Percentiles rank a stretch among this genome's conserved stretches.
These are phyloP conservation scores for Elsinoe fawcettii DNA, from an alignment of 2,329 filamentous ascomycete species.

Conservation along the genomic window DNA sequence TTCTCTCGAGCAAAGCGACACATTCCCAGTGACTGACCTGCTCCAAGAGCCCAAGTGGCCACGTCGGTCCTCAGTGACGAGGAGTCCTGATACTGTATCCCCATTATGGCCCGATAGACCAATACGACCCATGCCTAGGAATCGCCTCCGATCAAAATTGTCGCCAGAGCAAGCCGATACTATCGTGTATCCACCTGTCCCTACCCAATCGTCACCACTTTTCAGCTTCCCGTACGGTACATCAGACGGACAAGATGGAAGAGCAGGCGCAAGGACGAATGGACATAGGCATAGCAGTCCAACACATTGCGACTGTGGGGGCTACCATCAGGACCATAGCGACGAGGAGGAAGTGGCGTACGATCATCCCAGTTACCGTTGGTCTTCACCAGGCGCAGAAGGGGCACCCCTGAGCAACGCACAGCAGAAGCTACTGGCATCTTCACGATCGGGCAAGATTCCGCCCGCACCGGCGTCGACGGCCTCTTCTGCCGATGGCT, in stretches of 20 bases:
- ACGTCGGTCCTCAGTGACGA: conserved; percentile 19
- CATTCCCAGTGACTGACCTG: neutral
- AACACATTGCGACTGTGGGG: conserved; percentile 38
- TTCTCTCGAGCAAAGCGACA: neutral
- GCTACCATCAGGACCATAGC: conserved; percentile 47
- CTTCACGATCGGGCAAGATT: conserved; percentile 29
- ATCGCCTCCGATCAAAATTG: conserved; percentile 76
- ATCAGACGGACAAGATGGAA: conserved; percentile 23
- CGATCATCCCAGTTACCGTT: conserved; percentile 33
- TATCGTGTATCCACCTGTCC: conserved; percentile 73
- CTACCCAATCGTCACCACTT: conserved; percentile 61
- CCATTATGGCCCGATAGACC: conserved; percentile 80
- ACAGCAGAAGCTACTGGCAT: conserved; percentile 30
- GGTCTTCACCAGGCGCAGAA: conserved; percentile 33
- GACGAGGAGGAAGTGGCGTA: conserved; percentile 48
- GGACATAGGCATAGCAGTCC: conserved; percentile 16
- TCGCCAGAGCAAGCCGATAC: conserved; percentile 76
- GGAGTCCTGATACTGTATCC: conserved; percentile 59
- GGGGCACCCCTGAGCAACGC: conserved; percentile 26
- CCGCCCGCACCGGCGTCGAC: conserved; percentile 44
- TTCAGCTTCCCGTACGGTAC: conserved; percentile 60
- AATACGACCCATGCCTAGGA: conserved; percentile 85
- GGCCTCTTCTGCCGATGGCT: conserved; percentile 71
- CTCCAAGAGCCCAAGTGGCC: conserved; percentile 16
- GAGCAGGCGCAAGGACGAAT: conserved; percentile 16